Evolutionary conservation across 2,329 filamentous ascomycete species (phyloP), one percentile per base, ranked within the genome.

Genomic region (Fusarium staphyleae): DNA sequence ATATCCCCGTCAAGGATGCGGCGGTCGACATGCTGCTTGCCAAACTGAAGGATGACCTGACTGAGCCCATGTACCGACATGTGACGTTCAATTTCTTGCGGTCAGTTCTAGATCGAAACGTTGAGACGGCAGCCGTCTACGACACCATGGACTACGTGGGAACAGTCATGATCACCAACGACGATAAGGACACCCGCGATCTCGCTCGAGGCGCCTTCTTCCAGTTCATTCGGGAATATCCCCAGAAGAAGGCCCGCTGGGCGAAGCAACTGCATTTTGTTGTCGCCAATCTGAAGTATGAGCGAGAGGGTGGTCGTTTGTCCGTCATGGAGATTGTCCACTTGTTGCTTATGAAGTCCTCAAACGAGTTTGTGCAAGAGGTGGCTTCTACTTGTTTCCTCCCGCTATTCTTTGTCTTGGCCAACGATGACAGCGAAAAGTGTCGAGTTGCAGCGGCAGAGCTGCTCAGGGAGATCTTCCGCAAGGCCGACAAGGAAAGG

Each of bases 21-120:
- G 89, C 93, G 35, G 78, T 98, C 15, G 91, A 95, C 36, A 88
- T 91, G 71, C 77, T 99, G 3, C 84, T 98, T 4, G 85, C 87
- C 57, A 89, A 90, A 53, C 78, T 98, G 44, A 89, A 92, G 65
- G 87, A 92, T 22, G 93, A 98, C 68, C 82, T 99, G 40, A 96
- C 96, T 24, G 91, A 98, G 70, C 92, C 93, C 4, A 88, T 96
- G 61, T 88, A 93, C 55, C 91, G 96, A 59, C 93, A 96, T 63
- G 86, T 96, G 34, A 95, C 91, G 0, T 99, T 99, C 77, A 96
- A 91, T 68, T 98, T 99, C 74, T 76, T 99, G 52, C 88, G 93
- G 34, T 89, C 91, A 1, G 87, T 98, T 19, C 84, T 99, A 69
- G 88, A 90, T 46, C 86, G 93, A 14, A 93, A 89, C 70, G 81